Evolutionary conservation across 2,329 filamentous ascomycete genomes (phyloP).

Genomic region (Magnaporthiopsis poae): DNA sequence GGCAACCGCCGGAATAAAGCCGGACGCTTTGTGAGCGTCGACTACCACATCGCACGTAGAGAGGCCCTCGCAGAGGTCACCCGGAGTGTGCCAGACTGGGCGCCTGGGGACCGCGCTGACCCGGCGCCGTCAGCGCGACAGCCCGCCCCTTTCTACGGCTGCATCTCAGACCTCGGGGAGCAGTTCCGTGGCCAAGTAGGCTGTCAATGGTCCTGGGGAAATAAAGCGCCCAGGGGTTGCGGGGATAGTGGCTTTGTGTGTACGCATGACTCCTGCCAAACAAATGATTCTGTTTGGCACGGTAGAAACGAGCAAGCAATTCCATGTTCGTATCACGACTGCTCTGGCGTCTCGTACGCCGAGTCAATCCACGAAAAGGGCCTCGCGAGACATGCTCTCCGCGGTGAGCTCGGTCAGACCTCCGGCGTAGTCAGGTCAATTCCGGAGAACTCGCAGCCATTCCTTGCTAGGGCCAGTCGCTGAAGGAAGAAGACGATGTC

Average conservation of each 20-base stretch:
- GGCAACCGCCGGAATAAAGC: background rate
- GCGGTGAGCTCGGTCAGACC: background rate
- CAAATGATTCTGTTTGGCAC: slow-evolving; percentile 1
- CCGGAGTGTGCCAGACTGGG: background rate
- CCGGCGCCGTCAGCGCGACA: background rate
- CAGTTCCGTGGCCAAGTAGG: background rate
- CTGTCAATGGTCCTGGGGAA: background rate
- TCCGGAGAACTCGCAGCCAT: background rate
- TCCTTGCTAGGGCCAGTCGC: background rate
- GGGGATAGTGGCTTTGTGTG: background rate
- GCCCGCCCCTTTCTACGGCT: background rate
- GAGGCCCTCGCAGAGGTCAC: background rate
- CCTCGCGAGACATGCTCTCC: background rate
- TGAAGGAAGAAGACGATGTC: slow-evolving; percentile 1
- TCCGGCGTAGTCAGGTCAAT: background rate
- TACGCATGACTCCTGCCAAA: background rate
- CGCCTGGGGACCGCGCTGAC: background rate
- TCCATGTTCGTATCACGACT: background rate
- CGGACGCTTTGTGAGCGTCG: no score
- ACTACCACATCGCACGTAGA: background rate
- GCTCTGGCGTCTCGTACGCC: background rate
- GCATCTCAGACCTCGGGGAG: background rate
- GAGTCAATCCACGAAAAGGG: background rate
- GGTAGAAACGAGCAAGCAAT: background rate
- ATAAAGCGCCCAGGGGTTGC: background rate